These are phyloP conservation scores for Colletotrichum sidae DNA, from an alignment of 2,329 filamentous ascomycete species.

Conservation along the genomic window DNA sequence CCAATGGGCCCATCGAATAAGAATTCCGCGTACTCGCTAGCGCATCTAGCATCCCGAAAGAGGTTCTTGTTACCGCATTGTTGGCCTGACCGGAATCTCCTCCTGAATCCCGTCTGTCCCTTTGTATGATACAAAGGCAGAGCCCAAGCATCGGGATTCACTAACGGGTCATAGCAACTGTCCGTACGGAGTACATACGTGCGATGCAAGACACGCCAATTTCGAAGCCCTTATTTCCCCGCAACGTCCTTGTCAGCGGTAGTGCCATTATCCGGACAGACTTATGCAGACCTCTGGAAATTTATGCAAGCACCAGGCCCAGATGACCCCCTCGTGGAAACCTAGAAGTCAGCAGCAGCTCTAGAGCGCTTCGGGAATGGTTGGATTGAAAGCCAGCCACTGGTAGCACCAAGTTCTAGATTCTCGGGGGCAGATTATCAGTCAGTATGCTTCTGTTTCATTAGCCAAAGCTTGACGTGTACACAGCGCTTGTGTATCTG, in stretches of 20 bases:
- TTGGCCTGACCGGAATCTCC: no score
- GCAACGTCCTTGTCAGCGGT: constrained; percentile 12
- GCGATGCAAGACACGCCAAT: constrained; percentile 11
- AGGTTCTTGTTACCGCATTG: no score
- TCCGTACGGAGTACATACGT: neutral
- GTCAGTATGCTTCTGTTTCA: neutral
- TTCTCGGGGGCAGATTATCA: neutral
- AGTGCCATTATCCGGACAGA: constrained; percentile 20
- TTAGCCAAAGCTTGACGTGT: constrained; percentile 6
- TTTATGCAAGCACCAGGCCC: constrained; percentile 16
- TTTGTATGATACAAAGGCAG: no score
- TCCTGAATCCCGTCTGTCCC: no score
- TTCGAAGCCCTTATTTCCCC: constrained; percentile 27
- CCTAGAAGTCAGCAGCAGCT: neutral
- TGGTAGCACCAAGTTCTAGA: neutral
- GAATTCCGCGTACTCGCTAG: neutral
- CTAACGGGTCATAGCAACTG: constrained; percentile 9
- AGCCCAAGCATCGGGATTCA: constrained; percentile 1
- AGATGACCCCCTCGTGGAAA: constrained; percentile 16
- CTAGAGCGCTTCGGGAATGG: constrained; percentile 10
- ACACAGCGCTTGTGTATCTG: neutral
- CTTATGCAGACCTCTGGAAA: constrained; percentile 21
- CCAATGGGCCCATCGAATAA: neutral
- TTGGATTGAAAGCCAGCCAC: neutral
- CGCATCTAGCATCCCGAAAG: neutral